Evolutionary conservation across 2,329 filamentous ascomycete species (phyloP).

Genomic region (Diaporthe humulicola): DNA sequence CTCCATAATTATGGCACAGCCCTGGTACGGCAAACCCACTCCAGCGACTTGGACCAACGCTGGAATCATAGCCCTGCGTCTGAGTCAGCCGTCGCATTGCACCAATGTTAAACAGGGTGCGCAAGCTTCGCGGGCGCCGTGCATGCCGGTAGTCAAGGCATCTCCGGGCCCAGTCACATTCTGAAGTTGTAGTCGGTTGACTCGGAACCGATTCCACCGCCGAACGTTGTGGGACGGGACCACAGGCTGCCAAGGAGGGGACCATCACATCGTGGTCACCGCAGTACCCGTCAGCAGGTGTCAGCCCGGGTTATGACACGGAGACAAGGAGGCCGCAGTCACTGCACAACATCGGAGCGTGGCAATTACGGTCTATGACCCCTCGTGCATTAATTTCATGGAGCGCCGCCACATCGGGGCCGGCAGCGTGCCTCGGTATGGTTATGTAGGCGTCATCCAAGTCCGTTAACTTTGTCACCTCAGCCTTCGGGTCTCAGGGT

Average conservation of each 20-base stretch:
- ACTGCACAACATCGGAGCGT: background rate
- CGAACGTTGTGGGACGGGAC: slow-evolving; percentile 4
- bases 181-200: background rate
- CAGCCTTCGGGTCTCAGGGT: slow-evolving; percentile 1
- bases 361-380: background rate
- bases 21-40: background rate
- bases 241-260: background rate
- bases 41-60: background rate
- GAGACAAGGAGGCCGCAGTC: background rate
- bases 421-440: background rate
- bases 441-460: slow-evolving; percentile 21
- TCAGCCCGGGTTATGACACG: background rate
- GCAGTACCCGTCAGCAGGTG: slow-evolving; percentile 10
- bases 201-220: slow-evolving; percentile 25
- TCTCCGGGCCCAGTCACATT: background rate
- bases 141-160: background rate
- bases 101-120: background rate
- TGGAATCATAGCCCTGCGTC: slow-evolving; percentile 9
- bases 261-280: background rate
- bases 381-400: slow-evolving; percentile 2
- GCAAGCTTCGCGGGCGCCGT: background rate
- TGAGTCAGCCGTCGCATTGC: slow-evolving; percentile 19
- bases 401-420: background rate
- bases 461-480: background rate
- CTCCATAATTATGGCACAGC: slow-evolving; percentile 2